These are phyloP conservation scores for Hericium rajendrae DNA, from an alignment of 768 basidiomycete species.

Conservation along the genomic window DNA sequence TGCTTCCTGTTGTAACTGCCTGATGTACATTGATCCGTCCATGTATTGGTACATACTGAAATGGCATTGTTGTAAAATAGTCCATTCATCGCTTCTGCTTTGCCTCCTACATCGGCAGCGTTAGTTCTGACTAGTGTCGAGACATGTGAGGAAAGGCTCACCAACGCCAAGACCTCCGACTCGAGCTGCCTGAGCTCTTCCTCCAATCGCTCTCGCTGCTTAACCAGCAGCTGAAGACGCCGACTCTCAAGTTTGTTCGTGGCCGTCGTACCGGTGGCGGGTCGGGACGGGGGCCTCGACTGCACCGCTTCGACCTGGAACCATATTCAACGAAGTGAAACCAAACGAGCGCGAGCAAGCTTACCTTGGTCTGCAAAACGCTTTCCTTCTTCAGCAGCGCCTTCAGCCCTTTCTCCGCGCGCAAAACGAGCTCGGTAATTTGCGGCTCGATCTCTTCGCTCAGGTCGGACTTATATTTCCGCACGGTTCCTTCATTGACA, in stretches of 20 bases:
- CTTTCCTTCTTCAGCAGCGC: slow-evolving; percentile 53
- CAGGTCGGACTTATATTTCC: slow-evolving; percentile 63
- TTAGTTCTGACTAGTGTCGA: neutral
- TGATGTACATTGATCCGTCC: no score
- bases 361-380: slow-evolving; percentile 54
- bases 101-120: slow-evolving; percentile 8
- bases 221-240: slow-evolving; percentile 51
- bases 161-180: slow-evolving; percentile 51
- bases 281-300: slow-evolving; percentile 29
- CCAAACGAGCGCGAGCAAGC: neutral
- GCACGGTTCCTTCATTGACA: slow-evolving; percentile 62
- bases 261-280: slow-evolving; percentile 37
- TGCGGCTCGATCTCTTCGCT: slow-evolving; percentile 77
- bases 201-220: slow-evolving; percentile 61
- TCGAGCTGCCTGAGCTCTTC: slow-evolving; percentile 51
- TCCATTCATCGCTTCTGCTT: slow-evolving; percentile 9
- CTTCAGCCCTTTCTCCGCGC: slow-evolving; percentile 60
- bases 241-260: slow-evolving; percentile 61
- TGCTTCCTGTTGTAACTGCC: neutral
- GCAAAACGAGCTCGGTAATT: slow-evolving; percentile 62
- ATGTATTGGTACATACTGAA: neutral
- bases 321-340: neutral
- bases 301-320: slow-evolving; percentile 40
- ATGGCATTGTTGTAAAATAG: neutral
- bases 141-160: slow-evolving; percentile 17